phyloP scores from a whole-genome alignment of 495 filamentous ascomycete species.

The Pseudomonodictys pantanalensis region DNA sequence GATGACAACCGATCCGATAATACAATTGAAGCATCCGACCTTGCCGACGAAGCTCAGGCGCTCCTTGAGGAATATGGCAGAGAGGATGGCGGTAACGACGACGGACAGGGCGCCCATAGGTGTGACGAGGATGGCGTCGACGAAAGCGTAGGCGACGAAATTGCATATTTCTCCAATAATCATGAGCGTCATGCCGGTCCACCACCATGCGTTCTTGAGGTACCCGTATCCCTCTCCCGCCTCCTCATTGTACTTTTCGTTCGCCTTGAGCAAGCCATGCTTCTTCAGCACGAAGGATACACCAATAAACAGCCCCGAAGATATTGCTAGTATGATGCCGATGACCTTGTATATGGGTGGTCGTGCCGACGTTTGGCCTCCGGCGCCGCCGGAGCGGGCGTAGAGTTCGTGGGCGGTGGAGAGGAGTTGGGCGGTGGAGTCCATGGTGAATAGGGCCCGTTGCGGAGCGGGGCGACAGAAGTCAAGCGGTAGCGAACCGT shows the following conservation, averaged over 20 bases:
- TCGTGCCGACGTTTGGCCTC: conserved; percentile 34
- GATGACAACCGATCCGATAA: conserved; percentile 89
- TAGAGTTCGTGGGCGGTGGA: conserved; percentile 49
- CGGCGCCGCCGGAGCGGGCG: conserved; percentile 43
- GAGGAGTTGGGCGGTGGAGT: conserved; percentile 45
- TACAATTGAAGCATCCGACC: conserved; percentile 92
- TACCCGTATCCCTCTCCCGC: conserved; percentile 98
- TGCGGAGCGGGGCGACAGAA: neutral
- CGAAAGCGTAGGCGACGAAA: conserved; percentile 95
- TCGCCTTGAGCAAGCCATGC: conserved; percentile 82
- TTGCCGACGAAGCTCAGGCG: conserved; percentile 93
- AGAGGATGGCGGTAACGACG: conserved; percentile 88
- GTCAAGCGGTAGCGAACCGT: conserved; percentile 4
- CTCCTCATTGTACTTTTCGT: conserved; percentile 94
- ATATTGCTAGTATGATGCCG: conserved; percentile 80
- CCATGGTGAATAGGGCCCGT: conserved; percentile 43
- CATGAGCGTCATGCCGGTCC: conserved; percentile 95
- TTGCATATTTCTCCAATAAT: conserved; percentile 96
- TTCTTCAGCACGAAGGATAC: conserved; percentile 96
- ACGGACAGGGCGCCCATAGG: conserved; percentile 93
- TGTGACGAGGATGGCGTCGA: conserved; percentile 94
- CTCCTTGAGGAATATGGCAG: conserved; percentile 95
- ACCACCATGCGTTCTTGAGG: conserved; percentile 94
- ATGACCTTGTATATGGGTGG: conserved; percentile 77
- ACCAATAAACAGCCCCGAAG: conserved; percentile 91